A percentile compares a stretch with the other conserved stretches of the same genome.
These are phyloP conservation scores for Abortiporus biennis DNA, from an alignment of 1,284 basidiomycete genomes.

Conservation along the genomic window DNA sequence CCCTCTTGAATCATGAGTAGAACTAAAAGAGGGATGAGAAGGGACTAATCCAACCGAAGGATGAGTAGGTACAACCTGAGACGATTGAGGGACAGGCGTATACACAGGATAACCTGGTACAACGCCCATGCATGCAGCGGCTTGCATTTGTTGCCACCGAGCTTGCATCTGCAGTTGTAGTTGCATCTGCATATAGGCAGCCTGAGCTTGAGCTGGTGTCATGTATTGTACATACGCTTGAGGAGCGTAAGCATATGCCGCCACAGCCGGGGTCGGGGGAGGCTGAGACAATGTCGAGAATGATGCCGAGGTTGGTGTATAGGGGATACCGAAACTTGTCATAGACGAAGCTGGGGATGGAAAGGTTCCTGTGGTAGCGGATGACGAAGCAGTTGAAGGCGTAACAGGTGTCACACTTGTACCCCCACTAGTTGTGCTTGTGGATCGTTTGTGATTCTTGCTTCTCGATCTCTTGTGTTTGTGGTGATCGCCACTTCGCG, in stretches of 20 bases:
- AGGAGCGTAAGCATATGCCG: not conserved
- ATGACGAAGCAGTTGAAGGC: constrained; percentile 2
- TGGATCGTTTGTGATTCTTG: constrained; percentile 2
- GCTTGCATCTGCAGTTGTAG: constrained; percentile 7
- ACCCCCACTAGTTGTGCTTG: constrained; percentile 1
- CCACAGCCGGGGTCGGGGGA: not conserved
- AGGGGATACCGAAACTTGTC: constrained; percentile 5
- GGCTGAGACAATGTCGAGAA: constrained; percentile 4
- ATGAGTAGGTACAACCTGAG: not conserved
- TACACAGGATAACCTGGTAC: constrained; percentile 5
- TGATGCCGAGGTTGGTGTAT: constrained; percentile 1
- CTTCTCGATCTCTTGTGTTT: too few species aligned
- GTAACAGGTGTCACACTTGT: constrained; percentile 1
- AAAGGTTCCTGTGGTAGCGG: too few species aligned
- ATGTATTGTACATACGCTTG: not conserved
- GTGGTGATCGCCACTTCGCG: too few species aligned
- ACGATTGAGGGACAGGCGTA: not conserved
- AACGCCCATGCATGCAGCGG: constrained; percentile 5
- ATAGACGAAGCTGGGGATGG: constrained; percentile 8
- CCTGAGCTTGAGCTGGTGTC: not conserved
- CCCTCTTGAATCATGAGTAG: not conserved
- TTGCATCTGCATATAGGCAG: constrained; percentile 8
- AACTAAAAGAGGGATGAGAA: not conserved
- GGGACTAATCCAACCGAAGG: not conserved
- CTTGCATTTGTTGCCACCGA: constrained; percentile 1